Percentiles rank a stretch among this genome's conserved stretches.
These are phyloP conservation scores for Brassica hybrid DNA, from an alignment of 441 rosid genomes.

Conservation along the genomic window DNA sequence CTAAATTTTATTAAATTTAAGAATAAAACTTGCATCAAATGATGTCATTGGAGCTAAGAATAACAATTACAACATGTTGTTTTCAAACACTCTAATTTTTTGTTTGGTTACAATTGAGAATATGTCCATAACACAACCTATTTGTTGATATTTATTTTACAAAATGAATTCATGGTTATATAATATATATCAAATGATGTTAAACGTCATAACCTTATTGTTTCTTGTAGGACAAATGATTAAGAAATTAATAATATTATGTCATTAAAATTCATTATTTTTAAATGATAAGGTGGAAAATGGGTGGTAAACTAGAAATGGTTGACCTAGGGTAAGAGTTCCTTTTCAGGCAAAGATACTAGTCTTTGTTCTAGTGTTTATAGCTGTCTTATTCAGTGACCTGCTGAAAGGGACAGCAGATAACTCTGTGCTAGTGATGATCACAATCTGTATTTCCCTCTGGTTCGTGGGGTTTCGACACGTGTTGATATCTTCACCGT, in stretches of 20 bases:
- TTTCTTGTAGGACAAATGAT: not conserved
- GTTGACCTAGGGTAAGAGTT: conserved; percentile 34
- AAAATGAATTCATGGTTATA: no score
- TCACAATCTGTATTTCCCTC: conserved; percentile 35
- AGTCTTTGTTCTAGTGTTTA: conserved; percentile 2
- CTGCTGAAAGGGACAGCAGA: conserved; percentile 41
- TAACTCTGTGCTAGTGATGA: conserved; percentile 38
- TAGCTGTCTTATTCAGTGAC: conserved; percentile 42
- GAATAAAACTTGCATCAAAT: not conserved
- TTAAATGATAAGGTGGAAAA: conserved; percentile 6
- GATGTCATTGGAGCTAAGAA: not conserved
- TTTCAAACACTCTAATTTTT: not conserved
- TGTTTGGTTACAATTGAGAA: not conserved
- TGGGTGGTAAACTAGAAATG: not conserved
- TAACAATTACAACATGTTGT: not conserved
- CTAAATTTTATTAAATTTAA: not conserved
- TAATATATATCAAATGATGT: not conserved
- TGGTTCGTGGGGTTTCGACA: conserved; percentile 40
- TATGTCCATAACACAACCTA: not conserved
- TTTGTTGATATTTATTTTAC: no score
- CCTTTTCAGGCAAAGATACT: conserved; percentile 25
- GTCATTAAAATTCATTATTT: not conserved
- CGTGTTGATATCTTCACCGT: conserved; percentile 28
- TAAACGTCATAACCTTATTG: not conserved
- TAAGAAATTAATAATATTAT: not conserved